Percentiles rank a stretch among this genome's conserved stretches.
These are phyloP conservation scores for Acanthamoeba lenticulata DNA, from an alignment of 208 protist genomes.

Conservation along the genomic window DNA sequence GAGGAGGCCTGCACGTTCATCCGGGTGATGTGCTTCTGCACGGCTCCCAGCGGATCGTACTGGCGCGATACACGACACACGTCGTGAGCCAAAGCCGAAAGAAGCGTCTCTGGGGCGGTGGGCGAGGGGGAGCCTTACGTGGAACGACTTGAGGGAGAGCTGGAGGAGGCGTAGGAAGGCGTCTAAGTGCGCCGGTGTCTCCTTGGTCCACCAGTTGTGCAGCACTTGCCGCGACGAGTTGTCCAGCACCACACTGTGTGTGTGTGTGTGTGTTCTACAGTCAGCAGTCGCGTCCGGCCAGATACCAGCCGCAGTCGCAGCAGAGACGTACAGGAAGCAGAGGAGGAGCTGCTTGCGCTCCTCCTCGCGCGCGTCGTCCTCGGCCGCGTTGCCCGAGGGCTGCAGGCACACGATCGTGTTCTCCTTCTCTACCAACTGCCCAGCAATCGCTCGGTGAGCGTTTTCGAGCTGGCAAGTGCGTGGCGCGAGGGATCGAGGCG, in stretches of 20 bases:
- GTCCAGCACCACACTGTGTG: neutral
- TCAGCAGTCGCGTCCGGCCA: neutral
- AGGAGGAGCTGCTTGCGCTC: constrained; percentile 16
- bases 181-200: neutral
- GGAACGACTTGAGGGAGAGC: neutral
- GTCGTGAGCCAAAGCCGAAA: neutral
- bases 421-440: constrained; percentile 20
- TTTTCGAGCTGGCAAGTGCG: neutral
- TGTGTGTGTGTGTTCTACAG: neutral
- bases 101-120: neutral
- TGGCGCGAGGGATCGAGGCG: neutral
- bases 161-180: neutral
- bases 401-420: neutral
- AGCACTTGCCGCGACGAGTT: neutral
- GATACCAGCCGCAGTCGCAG: neutral
- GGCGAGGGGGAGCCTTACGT: neutral
- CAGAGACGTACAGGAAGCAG: constrained; percentile 33
- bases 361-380: neutral
- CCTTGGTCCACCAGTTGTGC: constrained; percentile 48
- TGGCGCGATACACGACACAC: neutral
- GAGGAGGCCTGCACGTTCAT: neutral
- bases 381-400: neutral
- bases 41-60: constrained; percentile 43
- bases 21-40: neutral
- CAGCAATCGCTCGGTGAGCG: no score